Percentiles rank a stretch among this genome's conserved stretches.
Conservation (phyloP, 1,284 basidiomycete species). For the Tremellales sp. region DNA sequence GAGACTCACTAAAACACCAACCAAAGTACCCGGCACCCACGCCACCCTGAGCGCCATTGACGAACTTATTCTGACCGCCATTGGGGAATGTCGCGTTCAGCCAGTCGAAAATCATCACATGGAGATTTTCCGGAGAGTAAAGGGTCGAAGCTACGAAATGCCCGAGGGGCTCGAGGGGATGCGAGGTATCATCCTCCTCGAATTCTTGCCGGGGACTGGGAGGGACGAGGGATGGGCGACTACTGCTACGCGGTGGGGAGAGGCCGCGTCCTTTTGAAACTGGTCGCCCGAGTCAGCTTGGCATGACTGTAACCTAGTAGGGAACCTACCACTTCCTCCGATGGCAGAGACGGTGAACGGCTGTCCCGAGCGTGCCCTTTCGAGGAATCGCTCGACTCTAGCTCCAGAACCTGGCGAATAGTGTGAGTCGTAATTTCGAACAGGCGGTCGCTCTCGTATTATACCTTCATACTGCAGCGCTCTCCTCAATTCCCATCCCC, state of each 20-base stretch:
- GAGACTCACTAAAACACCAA: constrained; percentile 43
- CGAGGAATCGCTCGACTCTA: constrained; percentile 35
- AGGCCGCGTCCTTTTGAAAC: constrained; percentile 44
- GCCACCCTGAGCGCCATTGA: constrained; percentile 46
- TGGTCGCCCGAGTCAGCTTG: constrained; percentile 7
- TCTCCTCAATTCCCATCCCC: too few species aligned
- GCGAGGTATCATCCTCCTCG: background rate
- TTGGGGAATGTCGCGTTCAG: constrained; percentile 42
- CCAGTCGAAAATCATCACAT: constrained; percentile 43
- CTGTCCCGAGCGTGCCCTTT: constrained; percentile 34
- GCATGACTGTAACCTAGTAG: background rate
- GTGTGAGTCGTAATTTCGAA: too few species aligned
- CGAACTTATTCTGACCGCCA: constrained; percentile 28
- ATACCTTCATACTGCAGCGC: too few species aligned
- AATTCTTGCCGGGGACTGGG: background rate
- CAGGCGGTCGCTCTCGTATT: too few species aligned
- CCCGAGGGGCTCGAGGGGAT: constrained; percentile 3
- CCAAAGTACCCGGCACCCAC: constrained; percentile 44
- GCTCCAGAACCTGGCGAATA: constrained; percentile 38
- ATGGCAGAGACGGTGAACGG: constrained; percentile 40
- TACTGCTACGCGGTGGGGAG: constrained; percentile 9
- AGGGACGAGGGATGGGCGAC: background rate
- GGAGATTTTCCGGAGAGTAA: constrained; percentile 45
- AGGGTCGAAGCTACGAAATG: constrained; percentile 33
- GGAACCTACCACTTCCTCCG: constrained; percentile 38